Evolutionary conservation across 108 stramenopile species (phyloP).

Genomic region (Bacterosira constricta): DNA sequence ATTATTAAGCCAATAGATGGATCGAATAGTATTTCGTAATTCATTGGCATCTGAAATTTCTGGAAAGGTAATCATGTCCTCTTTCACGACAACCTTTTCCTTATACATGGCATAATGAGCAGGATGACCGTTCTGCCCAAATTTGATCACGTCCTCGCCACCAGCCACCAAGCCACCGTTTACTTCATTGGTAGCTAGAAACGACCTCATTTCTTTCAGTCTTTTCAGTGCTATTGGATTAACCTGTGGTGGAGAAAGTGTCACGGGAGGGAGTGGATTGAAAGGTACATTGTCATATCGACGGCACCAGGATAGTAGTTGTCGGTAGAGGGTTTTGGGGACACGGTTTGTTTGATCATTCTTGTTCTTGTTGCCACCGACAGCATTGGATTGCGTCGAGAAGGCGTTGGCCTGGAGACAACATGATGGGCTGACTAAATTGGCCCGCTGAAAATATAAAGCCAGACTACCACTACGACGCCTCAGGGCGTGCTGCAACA

Average conservation of each 20-base stretch:
- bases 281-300: constrained; percentile 61
- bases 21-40: constrained; percentile 55
- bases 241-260: constrained; percentile 62
- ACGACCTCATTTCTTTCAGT: constrained; percentile 33
- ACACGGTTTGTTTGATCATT: constrained; percentile 30
- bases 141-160: constrained; percentile 8
- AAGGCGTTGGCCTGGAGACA: too few species aligned
- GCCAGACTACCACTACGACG: not conserved
- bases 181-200: constrained; percentile 23
- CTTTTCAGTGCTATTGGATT: constrained; percentile 38
- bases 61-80: constrained; percentile 54
- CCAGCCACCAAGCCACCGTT: not conserved
- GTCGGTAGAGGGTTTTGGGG: constrained; percentile 69
- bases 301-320: constrained; percentile 70
- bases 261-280: constrained; percentile 63
- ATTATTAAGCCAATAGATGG: constrained; percentile 71
- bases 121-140: constrained; percentile 23
- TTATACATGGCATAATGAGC: constrained; percentile 48
- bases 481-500: not conserved
- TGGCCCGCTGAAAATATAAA: not conserved
- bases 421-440: too few species aligned
- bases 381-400: too few species aligned
- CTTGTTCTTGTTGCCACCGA: too few species aligned
- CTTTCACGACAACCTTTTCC: constrained; percentile 41
- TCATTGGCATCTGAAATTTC: constrained; percentile 55